Evolutionary conservation across 192 early-diverging fungal species (phyloP).

Genomic region (Globomyces pollinis-pini): DNA sequence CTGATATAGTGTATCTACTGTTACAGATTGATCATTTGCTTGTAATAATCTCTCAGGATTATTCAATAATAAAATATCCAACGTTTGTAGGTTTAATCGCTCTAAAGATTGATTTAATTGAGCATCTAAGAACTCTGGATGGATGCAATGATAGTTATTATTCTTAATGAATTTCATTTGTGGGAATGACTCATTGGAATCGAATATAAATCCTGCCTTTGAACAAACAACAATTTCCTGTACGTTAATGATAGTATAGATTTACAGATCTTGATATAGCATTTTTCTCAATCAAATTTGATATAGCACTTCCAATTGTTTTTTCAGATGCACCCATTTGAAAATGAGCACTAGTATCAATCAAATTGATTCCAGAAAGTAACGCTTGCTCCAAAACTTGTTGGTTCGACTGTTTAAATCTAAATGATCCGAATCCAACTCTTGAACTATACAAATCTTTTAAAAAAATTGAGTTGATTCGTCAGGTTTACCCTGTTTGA

Average conservation of each 20-base stretch:
- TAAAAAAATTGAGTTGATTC: too few species aligned
- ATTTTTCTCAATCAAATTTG: neutral
- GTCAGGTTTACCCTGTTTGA: too few species aligned
- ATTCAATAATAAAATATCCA: constrained; percentile 73
- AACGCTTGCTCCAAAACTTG: constrained; percentile 49
- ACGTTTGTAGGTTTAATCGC: constrained; percentile 40
- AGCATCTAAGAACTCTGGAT: constrained; percentile 48
- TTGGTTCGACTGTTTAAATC: constrained; percentile 36
- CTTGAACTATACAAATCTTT: too few species aligned
- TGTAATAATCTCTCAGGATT: constrained; percentile 65
- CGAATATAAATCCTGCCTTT: constrained; percentile 35
- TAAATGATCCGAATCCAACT: constrained; percentile 61
- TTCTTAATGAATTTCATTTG: neutral
- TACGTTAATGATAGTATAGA: neutral
- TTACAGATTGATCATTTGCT: constrained; percentile 28
- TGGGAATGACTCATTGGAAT: neutral
- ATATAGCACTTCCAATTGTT: neutral
- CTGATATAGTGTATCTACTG: constrained; percentile 39
- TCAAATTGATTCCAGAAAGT: constrained; percentile 56
- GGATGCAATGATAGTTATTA: constrained; percentile 42
- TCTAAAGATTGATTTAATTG: constrained; percentile 49
- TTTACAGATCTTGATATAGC: neutral
- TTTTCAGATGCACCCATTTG: constrained; percentile 40
- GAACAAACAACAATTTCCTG: constrained; percentile 23
- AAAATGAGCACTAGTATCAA: constrained; percentile 70